A percentile compares a stretch with the other conserved stretches of the same genome.
Evolutionary conservation across 176 grass and related monocot species (phyloP).

Genomic region (Echinochloa phyllopogon): DNA sequence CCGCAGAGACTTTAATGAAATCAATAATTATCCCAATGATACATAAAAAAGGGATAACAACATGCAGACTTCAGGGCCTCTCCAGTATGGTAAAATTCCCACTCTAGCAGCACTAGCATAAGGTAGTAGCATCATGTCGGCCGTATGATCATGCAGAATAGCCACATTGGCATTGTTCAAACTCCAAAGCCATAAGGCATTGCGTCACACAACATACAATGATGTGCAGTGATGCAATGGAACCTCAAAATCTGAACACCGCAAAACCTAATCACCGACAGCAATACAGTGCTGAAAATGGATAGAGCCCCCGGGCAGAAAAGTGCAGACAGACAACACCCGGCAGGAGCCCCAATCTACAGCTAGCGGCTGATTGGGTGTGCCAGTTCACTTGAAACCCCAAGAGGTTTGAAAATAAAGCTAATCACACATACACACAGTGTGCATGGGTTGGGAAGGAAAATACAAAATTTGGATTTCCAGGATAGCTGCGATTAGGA

Average conservation of each 20-base stretch:
- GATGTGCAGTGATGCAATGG: too few relatives aligned
- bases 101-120: background rate
- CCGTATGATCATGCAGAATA: background rate
- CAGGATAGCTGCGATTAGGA: background rate
- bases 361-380: background rate
- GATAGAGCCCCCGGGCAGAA: background rate
- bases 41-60: background rate
- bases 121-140: background rate
- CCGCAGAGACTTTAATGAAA: background rate
- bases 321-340: background rate
- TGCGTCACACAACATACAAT: constrained; percentile 1
- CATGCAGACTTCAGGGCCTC: background rate
- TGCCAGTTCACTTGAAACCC: background rate
- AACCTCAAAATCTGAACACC: constrained; percentile 7
- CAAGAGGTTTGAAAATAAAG: background rate
- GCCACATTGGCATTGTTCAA: constrained; percentile 32
- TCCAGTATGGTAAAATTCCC: background rate
- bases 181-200: background rate
- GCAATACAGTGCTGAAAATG: background rate
- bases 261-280: background rate
- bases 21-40: background rate
- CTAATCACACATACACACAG: background rate
- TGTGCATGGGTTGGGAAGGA: background rate
- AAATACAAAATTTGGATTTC: background rate
- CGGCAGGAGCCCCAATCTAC: background rate